A percentile compares a stretch with the other conserved stretches of the same genome.
Evolutionary conservation across 192 early-diverging fungal genomes (phyloP).

Genomic region (Coemansia sp.): DNA sequence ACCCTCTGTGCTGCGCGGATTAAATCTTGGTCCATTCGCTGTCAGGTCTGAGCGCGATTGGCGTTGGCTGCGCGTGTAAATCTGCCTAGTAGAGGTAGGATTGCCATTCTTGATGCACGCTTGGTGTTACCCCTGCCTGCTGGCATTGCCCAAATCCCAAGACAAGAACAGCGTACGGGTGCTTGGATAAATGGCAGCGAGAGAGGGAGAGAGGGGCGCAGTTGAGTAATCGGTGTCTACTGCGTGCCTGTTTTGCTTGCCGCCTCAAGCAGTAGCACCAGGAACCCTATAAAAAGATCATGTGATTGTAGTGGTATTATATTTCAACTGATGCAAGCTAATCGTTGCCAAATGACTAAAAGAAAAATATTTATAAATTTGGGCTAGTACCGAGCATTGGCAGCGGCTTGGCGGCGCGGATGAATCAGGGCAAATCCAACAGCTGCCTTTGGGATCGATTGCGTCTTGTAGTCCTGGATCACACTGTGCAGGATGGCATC

Average conservation of each 20-base stretch:
- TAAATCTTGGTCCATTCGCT: background rate
- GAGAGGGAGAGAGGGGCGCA: background rate
- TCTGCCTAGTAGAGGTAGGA: background rate
- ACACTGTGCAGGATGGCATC: constrained; percentile 51
- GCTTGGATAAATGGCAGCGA: background rate
- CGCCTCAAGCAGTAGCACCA: background rate
- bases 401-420: constrained; percentile 22
- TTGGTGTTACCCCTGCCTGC: background rate
- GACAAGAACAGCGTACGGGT: background rate
- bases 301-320: background rate
- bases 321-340: background rate
- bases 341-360: background rate
- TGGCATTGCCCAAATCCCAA: background rate
- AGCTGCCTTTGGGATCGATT: constrained; percentile 51
- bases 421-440: constrained; percentile 53
- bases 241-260: constrained; percentile 10
- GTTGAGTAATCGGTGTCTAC: constrained; percentile 8
- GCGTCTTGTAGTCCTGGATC: constrained; percentile 39
- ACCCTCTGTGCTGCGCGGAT: background rate
- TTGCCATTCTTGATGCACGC: background rate
- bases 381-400: background rate
- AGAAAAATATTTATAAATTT: background rate
- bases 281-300: background rate
- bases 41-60: background rate
- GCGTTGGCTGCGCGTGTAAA: constrained; percentile 2